Conservation (phyloP, 306 rosid genomes). For the Urtica urens region DNA sequence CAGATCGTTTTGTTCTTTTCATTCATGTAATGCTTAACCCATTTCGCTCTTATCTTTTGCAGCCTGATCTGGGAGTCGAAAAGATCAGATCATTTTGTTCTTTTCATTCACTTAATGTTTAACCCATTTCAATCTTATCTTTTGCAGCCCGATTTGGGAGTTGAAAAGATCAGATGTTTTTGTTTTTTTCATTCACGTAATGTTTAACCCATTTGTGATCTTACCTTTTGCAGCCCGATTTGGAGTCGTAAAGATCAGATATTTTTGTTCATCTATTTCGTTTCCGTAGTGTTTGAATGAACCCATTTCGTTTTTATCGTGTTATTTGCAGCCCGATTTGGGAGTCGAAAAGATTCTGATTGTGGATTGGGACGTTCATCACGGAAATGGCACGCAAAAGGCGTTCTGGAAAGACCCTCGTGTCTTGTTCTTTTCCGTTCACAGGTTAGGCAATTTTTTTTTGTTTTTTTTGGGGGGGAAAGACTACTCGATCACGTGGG, state of each 20-base stretch:
- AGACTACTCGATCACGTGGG: conserved; percentile 13
- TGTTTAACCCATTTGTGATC: no score
- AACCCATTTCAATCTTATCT: neutral
- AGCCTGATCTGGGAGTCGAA: conserved; percentile 34
- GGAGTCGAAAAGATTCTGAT: conserved; percentile 63
- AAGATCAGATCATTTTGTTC: neutral
- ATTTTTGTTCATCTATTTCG: no score
- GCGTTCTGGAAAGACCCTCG: conserved; percentile 77
- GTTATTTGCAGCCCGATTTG: conserved; percentile 72
- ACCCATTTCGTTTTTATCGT: no score
- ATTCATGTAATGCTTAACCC: no score
- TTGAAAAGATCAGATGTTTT: neutral
- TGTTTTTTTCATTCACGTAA: conserved; percentile 8
- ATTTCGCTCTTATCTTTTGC: no score
- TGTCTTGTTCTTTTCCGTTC: conserved; percentile 91
- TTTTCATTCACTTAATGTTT: neutral
- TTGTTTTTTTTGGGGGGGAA: neutral
- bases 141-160: neutral
- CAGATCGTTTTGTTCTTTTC: no score
- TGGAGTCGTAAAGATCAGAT: conserved; percentile 64
- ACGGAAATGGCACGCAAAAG: conserved; percentile 95
- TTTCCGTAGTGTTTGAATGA: no score
- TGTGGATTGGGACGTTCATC: conserved; percentile 99
- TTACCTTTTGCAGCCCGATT: conserved; percentile 74
- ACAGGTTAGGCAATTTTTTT: conserved; percentile 37